Base-by-base conservation (phyloP, 768 basidiomycete species). In the Suillus placidus region DNA sequence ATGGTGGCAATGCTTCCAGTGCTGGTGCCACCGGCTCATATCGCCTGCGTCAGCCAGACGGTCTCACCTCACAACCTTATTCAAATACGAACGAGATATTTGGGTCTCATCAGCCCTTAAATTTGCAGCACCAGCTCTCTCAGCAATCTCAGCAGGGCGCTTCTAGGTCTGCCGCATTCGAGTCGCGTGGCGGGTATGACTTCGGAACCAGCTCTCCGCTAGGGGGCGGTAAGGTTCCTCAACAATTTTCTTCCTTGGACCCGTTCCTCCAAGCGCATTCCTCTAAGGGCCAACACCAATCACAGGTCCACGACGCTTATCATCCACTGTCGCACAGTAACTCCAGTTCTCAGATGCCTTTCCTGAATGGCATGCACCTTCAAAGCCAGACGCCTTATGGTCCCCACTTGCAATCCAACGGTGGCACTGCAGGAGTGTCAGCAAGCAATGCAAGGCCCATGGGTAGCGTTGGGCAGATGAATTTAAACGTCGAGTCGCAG, bases 311-410 rank as follows among this genome's bases (percentile, higher is more conserved):
- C 42, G 73, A 74, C 6, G 61, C 77, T 8, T 79, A 78, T 68
- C 73, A 73, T n/a, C 65, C 73, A 3, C 67, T 78, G 6, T 76
- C 79, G 18, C 75, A 77, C 38, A 73, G 70, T 61, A 73, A 72
- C 34, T 73, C 76, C 43, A 42, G 71, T 34, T 67, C 76, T 65
- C 81, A 80, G 66, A 66, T 72, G 20, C 65, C 78, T 9, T 83
- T 74, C 65, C 64, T 80, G 65, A 81, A 81, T 20, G 77, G 78
- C 60, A 75, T 82, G 47, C 87, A 81, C 49, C 79, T 90, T 68
- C 87, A 88, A 62, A 88, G 89, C 5, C 91, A 93, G 77, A 89
- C 90, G 3, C 89, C 90, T 2, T 93, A 89, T 65, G 89, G 91
- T 5, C 87, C 90, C 35, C 89, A 90, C 70, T 78, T 91, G 2